Percentiles rank a stretch among this genome's conserved stretches.
phyloP scores from a whole-genome alignment of 1,284 basidiomycete species.

The Ganoderma leucocontextum region DNA sequence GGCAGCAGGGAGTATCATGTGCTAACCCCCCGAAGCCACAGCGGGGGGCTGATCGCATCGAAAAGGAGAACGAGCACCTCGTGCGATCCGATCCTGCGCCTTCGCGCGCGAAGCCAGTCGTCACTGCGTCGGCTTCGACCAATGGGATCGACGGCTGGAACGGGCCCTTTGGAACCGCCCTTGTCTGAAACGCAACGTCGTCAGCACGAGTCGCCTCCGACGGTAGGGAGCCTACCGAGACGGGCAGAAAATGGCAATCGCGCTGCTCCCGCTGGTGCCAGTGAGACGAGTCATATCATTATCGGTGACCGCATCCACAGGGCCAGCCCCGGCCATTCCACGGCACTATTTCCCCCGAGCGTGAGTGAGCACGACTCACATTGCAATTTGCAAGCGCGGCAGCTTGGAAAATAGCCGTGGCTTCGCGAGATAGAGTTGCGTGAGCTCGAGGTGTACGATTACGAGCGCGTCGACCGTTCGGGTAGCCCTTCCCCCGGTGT shows the following conservation, averaged over 20 bases:
- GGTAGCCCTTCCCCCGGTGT: not conserved
- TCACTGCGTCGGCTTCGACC: slow-evolving; percentile 1
- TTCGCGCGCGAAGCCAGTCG: slow-evolving; percentile 9
- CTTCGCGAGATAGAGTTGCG: slow-evolving; percentile 30
- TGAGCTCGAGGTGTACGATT: not conserved
- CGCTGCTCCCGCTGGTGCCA: not conserved
- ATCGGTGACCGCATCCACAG: slow-evolving; percentile 10
- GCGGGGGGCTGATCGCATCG: slow-evolving; percentile 13
- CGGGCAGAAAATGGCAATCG: not conserved
- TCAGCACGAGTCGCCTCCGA: slow-evolving; percentile 1
- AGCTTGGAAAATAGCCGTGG: slow-evolving; percentile 23
- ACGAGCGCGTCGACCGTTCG: slow-evolving; percentile 4
- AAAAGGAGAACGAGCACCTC: slow-evolving; percentile 8
- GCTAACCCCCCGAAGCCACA: slow-evolving; percentile 4
- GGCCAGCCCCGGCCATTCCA: slow-evolving; percentile 10
- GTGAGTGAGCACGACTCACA: not conserved
- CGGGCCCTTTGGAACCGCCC: not conserved
- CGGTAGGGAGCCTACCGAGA: slow-evolving; percentile 1
- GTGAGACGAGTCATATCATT: not conserved
- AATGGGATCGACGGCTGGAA: slow-evolving; percentile 15
- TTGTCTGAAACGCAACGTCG: slow-evolving; percentile 5
- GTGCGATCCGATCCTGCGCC: not conserved
- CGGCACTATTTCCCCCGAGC: slow-evolving; percentile 12
- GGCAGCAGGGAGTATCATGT: slow-evolving; percentile 17
- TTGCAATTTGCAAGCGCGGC: slow-evolving; percentile 16